These are phyloP conservation scores for Paecilomyces sp. DNA, from an alignment of 2,329 filamentous ascomycete species.

Conservation along the genomic window DNA sequence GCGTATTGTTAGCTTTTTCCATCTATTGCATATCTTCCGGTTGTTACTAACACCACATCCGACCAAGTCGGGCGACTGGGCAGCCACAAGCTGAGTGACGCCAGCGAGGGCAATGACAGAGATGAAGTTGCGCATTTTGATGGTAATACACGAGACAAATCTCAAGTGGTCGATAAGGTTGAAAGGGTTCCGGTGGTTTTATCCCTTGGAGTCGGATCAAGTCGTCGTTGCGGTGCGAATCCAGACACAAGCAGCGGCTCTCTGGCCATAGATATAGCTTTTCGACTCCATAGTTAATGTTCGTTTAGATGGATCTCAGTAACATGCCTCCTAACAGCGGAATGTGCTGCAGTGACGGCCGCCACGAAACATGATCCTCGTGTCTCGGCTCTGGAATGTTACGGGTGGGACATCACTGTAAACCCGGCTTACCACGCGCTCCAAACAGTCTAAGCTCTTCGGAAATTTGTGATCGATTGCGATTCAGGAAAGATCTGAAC, in stretches of 20 bases:
- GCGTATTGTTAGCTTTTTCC: not conserved
- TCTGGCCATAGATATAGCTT: not conserved
- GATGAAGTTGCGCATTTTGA: conserved; percentile 1
- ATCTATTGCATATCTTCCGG: not conserved
- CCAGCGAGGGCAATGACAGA: not conserved
- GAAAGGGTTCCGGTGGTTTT: not conserved
- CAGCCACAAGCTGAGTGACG: not conserved
- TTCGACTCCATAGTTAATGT: not conserved
- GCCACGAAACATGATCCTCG: not conserved
- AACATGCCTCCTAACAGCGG: not conserved
- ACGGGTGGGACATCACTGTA: not conserved
- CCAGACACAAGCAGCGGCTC: not conserved
- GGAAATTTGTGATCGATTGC: not conserved
- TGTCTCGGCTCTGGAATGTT: not conserved
- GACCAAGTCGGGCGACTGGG: not conserved
- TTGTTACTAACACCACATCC: not conserved
- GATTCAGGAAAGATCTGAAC: not conserved
- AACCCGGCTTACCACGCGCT: not conserved
- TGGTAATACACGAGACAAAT: not conserved
- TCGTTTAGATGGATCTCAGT: not conserved
- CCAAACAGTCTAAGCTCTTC: not conserved
- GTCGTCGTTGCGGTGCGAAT: not conserved
- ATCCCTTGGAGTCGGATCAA: not conserved
- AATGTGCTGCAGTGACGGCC: not conserved
- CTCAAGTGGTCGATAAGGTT: not conserved